Percentiles rank a stretch among this genome's conserved stretches.
Conservation (phyloP, 495 filamentous ascomycete genomes). For the Talaromyces proteolyticus region DNA sequence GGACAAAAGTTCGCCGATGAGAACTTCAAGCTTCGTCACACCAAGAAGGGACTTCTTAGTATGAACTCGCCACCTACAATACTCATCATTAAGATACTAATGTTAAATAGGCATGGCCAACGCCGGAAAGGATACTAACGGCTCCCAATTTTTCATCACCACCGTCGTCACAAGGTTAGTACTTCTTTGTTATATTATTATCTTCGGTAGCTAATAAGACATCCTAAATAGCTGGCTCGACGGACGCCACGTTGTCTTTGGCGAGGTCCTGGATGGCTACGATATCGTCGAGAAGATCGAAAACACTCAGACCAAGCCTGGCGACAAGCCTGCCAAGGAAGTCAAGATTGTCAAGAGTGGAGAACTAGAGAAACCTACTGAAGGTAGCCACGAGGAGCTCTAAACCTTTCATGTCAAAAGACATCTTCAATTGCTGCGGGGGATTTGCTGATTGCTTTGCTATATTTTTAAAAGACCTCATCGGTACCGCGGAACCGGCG, state of each 20-base stretch:
- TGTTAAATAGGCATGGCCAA: conserved; percentile 81
- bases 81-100: conserved; percentile 18
- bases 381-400: conserved; percentile 99
- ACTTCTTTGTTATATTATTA: background rate
- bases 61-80: conserved; percentile 25
- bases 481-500: conserved; percentile 21
- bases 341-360: conserved; percentile 95
- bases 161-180: conserved; percentile 75
- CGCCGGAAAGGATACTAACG: conserved; percentile 95
- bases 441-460: conserved; percentile 32
- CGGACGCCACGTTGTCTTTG: conserved; percentile 85
- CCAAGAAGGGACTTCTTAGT: conserved; percentile 58
- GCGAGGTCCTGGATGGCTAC: conserved; percentile 86
- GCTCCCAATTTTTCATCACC: conserved; percentile 97
- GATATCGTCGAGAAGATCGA: conserved; percentile 88
- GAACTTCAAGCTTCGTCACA: conserved; percentile 99
- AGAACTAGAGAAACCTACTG: conserved; percentile 59
- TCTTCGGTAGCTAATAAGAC: conserved; percentile 18
- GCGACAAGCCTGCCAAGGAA: conserved; percentile 67
- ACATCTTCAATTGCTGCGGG: conserved; percentile 11
- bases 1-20: conserved; percentile 92
- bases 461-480: conserved; percentile 22
- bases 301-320: conserved; percentile 59
- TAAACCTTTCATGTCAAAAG: conserved; percentile 41
- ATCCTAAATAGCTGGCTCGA: conserved; percentile 67